Base-by-base conservation (phyloP, 805 yeast genomes). In the Spathaspora girioi region DNA sequence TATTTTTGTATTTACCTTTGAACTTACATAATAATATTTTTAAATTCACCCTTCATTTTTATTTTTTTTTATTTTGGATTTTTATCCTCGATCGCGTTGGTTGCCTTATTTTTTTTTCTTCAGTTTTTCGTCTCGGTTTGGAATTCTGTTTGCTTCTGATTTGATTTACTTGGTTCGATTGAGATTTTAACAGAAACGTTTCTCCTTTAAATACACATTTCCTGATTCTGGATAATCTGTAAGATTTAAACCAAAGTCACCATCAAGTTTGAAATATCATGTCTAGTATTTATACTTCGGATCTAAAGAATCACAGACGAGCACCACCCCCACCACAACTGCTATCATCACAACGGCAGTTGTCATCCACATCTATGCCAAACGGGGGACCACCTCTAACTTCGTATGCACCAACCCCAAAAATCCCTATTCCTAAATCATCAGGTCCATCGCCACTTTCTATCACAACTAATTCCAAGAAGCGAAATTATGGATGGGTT, bases 401-500 rank as follows among this genome's bases (percentile, higher is more conserved):
- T 35, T 35, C 40, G 14, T 35, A 11, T n/a, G 40, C 31, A 49
- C 52, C 26, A 49, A 53, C 40, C 17, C 40, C 40, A 14, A 35
- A n/a, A 35, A 18, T 29, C 38, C 19, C 45, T 15, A 38, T 17
- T 10, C 8, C 29, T 32, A 14, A 19, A 2, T 32, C 31, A 23
- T 3, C 26, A n/a, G 35, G 1, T 4, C 6, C 14, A 9, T 15
- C 31, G 17, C 27, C 54, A 3, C 56, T 59, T 29, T 57, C 53
- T 45, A 49, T 61, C 29, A 56, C 54, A 42, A 56, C 62, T 41
- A 56, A 53, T 47, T 55, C 64, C 55, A 68, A 69, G 52, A 66
- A 75, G 47, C 61, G 70, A 14, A 71, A 67, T 52, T 77, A 82
- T 52, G 97, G 97, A 0, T 92, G 97, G 96, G 92, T 90, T 19